Evolutionary conservation across 768 basidiomycete species (phyloP).

Genomic region (Daedalea quercina): DNA sequence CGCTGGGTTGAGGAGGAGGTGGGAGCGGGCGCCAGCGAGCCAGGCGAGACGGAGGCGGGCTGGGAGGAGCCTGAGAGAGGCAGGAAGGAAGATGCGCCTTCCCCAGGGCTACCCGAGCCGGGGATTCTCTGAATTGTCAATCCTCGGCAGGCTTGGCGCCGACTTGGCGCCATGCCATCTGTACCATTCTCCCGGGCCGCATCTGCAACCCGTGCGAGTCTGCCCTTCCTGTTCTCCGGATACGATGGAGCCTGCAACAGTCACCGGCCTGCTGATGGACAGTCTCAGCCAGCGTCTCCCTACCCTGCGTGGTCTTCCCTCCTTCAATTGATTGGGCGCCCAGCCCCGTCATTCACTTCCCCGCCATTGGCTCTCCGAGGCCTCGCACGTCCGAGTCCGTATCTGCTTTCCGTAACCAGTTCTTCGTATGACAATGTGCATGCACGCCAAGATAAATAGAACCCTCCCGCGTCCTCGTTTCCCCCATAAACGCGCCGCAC

Average conservation of each 20-base stretch:
- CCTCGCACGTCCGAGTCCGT: neutral
- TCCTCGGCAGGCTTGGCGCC: neutral
- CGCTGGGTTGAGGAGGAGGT: neutral
- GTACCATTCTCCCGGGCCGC: no score
- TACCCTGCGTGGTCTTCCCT: neutral
- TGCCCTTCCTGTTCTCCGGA: neutral
- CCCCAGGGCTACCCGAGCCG: neutral
- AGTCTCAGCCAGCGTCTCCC: neutral
- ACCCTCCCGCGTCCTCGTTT: neutral
- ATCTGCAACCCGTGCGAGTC: no score
- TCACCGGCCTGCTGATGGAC: neutral
- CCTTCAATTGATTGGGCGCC: neutral
- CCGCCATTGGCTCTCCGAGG: neutral
- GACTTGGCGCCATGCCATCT: neutral
- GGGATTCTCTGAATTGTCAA: neutral
- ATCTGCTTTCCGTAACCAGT: neutral
- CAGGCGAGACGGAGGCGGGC: neutral
- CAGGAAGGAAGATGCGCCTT: no score
- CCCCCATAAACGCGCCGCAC: neutral
- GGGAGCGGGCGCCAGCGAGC: no score
- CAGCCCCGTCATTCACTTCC: neutral
- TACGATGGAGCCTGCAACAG: neutral
- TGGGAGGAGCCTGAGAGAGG: neutral
- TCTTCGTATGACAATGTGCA: neutral
- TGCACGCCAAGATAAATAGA: slow-evolving; percentile 3